phyloP scores from a whole-genome alignment of 148 eudicot species.

The Salicornia ramosissima region DNA sequence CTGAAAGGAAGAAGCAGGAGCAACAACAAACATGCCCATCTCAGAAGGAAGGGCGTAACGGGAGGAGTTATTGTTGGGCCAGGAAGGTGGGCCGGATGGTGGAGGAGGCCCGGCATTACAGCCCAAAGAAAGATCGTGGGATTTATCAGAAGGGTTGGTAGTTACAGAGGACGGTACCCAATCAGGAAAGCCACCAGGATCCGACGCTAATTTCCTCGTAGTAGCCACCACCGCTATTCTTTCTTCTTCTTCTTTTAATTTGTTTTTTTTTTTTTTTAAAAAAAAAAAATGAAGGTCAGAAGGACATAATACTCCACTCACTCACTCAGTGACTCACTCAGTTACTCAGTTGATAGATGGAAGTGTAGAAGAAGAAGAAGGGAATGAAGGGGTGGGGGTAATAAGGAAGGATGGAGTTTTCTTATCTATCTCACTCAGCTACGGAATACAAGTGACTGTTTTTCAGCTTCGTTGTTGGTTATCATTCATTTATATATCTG shows the following conservation, averaged over 20 bases:
- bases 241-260: no score
- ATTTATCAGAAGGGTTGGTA: background rate
- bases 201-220: slow-evolving; percentile 31
- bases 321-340: no score
- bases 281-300: no score
- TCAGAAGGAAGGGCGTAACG: slow-evolving; percentile 46
- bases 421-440: no score
- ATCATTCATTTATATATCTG: slow-evolving; percentile 1
- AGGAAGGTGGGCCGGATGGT: slow-evolving; percentile 20
- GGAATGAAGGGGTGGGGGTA: no score
- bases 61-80: slow-evolving; percentile 47
- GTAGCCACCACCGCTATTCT: slow-evolving; percentile 27
- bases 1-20: slow-evolving; percentile 51
- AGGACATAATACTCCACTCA: no score
- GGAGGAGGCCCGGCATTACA: slow-evolving; percentile 9
- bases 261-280: no score
- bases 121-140: slow-evolving; percentile 28
- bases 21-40: slow-evolving; percentile 67
- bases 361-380: background rate
- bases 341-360: no score
- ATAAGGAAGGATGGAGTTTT: no score
- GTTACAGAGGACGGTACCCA: slow-evolving; percentile 28
- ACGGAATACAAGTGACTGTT: no score
- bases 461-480: background rate
- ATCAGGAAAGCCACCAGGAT: slow-evolving; percentile 29